Conservation (phyloP, 371 early-diverging fungal species). For the Mucor piriformis region DNA sequence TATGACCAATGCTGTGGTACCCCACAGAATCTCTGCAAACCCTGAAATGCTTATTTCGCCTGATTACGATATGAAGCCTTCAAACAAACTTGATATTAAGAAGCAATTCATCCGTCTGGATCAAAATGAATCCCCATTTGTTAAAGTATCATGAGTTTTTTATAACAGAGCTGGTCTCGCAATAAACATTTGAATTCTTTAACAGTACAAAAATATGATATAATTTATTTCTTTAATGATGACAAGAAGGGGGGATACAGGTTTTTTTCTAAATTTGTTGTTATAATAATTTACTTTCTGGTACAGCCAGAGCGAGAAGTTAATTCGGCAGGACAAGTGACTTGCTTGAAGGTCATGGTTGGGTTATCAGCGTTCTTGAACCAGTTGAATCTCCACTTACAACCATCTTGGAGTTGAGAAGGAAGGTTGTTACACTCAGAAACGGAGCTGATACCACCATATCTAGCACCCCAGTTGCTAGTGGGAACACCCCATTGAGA, state of each 20-base stretch:
- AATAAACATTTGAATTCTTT: not conserved
- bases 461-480: constrained; percentile 45
- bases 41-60: constrained; percentile 1
- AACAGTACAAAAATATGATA: not conserved
- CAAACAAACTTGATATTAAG: not conserved
- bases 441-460: constrained; percentile 39
- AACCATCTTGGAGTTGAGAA: constrained; percentile 42
- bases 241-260: not conserved
- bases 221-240: constrained; percentile 1
- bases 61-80: not conserved
- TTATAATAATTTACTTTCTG: constrained; percentile 21
- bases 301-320: constrained; percentile 37
- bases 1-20: not conserved
- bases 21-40: constrained; percentile 9
- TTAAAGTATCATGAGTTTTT: not conserved
- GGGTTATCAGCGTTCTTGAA: constrained; percentile 50
- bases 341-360: constrained; percentile 41
- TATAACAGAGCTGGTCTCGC: not conserved
- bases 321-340: constrained; percentile 43
- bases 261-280: not conserved
- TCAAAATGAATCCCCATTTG: not conserved
- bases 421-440: constrained; percentile 39
- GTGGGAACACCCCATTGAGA: constrained; percentile 39
- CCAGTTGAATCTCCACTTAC: constrained; percentile 48
- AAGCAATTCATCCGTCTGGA: constrained; percentile 4